A percentile compares a stretch with the other conserved stretches of the same genome.
These are phyloP conservation scores for Gossypium turneri DNA, from an alignment of 345 rosid species.

Conservation along the genomic window DNA sequence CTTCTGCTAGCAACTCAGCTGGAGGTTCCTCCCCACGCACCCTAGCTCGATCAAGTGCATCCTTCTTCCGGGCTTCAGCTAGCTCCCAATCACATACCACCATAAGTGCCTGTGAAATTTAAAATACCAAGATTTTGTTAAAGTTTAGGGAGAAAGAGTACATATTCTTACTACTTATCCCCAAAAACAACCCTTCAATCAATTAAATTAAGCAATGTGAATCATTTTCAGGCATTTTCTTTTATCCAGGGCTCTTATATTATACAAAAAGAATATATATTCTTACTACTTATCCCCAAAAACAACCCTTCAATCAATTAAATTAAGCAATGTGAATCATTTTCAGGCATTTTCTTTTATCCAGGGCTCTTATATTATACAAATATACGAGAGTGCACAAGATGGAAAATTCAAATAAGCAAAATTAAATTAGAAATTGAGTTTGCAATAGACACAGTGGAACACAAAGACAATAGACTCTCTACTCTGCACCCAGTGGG, in stretches of 20 bases:
- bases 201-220: not conserved
- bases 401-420: not conserved
- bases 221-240: not conserved
- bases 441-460: not conserved
- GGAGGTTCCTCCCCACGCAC: slow-evolving; percentile 97
- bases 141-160: not conserved
- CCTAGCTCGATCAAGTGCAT: slow-evolving; percentile 84
- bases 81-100: slow-evolving; percentile 93
- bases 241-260: not conserved
- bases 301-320: not conserved
- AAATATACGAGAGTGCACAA: not conserved
- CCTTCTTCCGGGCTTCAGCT: slow-evolving; percentile 82
- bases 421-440: not conserved
- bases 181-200: not conserved
- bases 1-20: slow-evolving; percentile 85
- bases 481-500: not conserved
- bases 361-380: not conserved
- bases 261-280: not conserved
- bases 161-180: not conserved
- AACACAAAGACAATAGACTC: not conserved
- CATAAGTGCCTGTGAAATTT: slow-evolving; percentile 65
- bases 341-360: not conserved
- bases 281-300: not conserved
- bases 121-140: slow-evolving; percentile 9
- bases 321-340: not conserved